Conservation (phyloP, 1,139 yeast genomes). For the Protomyces pachydermus region DNA sequence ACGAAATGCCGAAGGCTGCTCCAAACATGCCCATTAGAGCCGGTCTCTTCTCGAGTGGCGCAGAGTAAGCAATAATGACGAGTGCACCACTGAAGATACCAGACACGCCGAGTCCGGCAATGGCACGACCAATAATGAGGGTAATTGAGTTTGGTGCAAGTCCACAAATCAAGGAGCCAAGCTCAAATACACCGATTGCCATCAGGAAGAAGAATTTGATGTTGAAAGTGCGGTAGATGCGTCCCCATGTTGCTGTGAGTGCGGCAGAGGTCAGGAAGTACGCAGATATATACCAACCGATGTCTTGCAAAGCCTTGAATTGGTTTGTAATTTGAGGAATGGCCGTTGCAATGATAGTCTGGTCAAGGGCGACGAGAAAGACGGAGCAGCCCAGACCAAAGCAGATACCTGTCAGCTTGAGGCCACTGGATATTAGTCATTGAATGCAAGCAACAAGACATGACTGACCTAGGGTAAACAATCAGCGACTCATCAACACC, state of each 20-base stretch:
- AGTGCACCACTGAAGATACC: conserved; percentile 59
- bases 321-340: conserved; percentile 27
- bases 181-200: conserved; percentile 54
- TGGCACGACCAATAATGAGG: conserved; percentile 64
- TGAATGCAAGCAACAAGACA: too few species aligned
- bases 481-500: neutral
- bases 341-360: conserved; percentile 59
- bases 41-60: conserved; percentile 57
- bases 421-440: neutral
- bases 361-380: conserved; percentile 62
- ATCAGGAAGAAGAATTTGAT: conserved; percentile 50
- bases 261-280: conserved; percentile 58
- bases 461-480: neutral
- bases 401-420: conserved; percentile 39
- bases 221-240: conserved; percentile 57
- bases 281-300: conserved; percentile 23
- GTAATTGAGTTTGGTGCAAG: conserved; percentile 53
- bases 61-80: conserved; percentile 57
- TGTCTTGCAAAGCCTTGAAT: conserved; percentile 2
- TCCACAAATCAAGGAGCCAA: conserved; percentile 45
- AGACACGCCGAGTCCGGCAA: conserved; percentile 71
- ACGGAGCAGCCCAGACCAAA: conserved; percentile 47
- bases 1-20: conserved; percentile 38
- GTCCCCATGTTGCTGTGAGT: conserved; percentile 59
- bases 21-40: conserved; percentile 46